Conservation (phyloP, 257 asterid species). For the Marsdenia floribunda region DNA sequence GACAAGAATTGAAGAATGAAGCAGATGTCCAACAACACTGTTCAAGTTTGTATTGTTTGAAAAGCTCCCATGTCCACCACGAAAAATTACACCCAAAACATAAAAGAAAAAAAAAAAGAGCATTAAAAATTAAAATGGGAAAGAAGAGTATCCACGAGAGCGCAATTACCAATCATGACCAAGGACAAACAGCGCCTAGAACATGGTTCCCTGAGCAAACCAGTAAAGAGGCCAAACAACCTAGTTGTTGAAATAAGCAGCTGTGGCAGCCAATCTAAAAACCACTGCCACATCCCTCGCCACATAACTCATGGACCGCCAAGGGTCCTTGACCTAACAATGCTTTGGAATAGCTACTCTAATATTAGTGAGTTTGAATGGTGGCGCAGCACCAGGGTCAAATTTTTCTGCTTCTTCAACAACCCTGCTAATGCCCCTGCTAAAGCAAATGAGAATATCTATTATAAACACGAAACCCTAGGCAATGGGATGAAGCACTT, state of each 20-base stretch:
- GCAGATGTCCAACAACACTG: conserved; percentile 85
- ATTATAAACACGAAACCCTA: too few species aligned
- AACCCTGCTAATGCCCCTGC: conserved; percentile 11
- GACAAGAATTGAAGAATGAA: conserved; percentile 91
- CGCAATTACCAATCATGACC: conserved; percentile 83
- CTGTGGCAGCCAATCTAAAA: conserved; percentile 77
- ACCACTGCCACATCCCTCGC: conserved; percentile 72
- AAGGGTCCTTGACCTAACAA: conserved; percentile 91
- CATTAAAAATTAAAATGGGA: not conserved
- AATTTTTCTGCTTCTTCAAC: conserved; percentile 20
- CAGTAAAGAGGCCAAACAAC: conserved; percentile 90
- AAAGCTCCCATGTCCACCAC: conserved; percentile 99
- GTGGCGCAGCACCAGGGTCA: conserved; percentile 81
- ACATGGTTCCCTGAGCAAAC: conserved; percentile 95
- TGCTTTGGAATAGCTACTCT: conserved; percentile 88
- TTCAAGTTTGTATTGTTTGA: conserved; percentile 70
- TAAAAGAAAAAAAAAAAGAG: too few species aligned
- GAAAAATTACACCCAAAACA: conserved; percentile 6
- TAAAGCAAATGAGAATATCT: too few species aligned
- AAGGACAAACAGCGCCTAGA: conserved; percentile 98
- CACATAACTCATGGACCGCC: conserved; percentile 87
- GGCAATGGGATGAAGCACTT: too few species aligned
- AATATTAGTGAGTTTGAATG: conserved; percentile 69
- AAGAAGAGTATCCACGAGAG: too few species aligned
- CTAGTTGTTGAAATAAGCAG: conserved; percentile 82